These are phyloP conservation scores for Pogostemon cablin DNA, from an alignment of 257 asterid species.

Conservation along the genomic window DNA sequence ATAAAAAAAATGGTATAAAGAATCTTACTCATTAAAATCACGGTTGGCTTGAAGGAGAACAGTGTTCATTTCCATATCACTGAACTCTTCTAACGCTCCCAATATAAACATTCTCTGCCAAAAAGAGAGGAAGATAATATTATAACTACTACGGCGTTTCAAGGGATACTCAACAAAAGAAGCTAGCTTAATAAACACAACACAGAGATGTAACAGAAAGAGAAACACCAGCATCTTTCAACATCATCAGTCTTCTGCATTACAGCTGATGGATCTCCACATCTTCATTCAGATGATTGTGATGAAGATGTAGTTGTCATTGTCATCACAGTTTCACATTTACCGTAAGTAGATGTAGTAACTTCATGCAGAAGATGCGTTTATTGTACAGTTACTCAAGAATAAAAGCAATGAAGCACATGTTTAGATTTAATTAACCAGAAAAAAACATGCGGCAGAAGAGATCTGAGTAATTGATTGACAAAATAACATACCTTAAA, in stretches of 20 bases:
- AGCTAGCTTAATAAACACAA: not conserved
- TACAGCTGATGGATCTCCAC: slow-evolving; percentile 8
- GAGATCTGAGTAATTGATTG: slow-evolving; percentile 11
- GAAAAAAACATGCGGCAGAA: slow-evolving; percentile 19
- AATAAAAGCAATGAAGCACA: slow-evolving; percentile 1
- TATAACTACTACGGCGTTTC: slow-evolving; percentile 12
- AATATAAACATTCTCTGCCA: slow-evolving; percentile 76
- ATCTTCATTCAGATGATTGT: slow-evolving; percentile 20
- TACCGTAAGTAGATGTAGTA: slow-evolving; percentile 3
- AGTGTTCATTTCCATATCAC: slow-evolving; percentile 52
- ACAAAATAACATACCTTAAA: not conserved
- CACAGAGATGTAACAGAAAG: not conserved
- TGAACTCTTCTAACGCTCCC: slow-evolving; percentile 81
- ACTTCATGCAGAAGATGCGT: slow-evolving; percentile 4
- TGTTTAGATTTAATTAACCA: slow-evolving; percentile 20
- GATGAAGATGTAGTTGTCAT: slow-evolving; percentile 17
- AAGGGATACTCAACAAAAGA: not conserved
- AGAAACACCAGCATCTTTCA: slow-evolving; percentile 10
- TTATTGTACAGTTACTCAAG: slow-evolving; percentile 6
- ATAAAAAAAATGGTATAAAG: slow-evolving; percentile 19
- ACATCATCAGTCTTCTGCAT: slow-evolving; percentile 13
- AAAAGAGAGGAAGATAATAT: slow-evolving; percentile 22
- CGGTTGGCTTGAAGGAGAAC: slow-evolving; percentile 60
- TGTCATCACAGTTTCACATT: slow-evolving; percentile 13
- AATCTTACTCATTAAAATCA: slow-evolving; percentile 85